Conservation (phyloP, 73 alveolate species). For the Effrenium voratum region DNA sequence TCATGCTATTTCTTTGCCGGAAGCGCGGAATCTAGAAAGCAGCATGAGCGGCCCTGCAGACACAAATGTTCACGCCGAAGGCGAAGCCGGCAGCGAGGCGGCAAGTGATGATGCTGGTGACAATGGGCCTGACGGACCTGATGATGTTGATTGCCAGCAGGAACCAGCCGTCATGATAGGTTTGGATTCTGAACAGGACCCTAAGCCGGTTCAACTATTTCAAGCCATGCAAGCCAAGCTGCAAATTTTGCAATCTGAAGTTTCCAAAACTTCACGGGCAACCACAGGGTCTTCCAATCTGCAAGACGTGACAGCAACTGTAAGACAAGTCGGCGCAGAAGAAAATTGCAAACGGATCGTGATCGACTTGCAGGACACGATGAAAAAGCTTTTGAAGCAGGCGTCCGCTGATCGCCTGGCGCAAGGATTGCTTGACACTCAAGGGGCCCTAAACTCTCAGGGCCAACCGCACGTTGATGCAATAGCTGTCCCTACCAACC, state of each 20-base stretch:
- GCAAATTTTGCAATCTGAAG: neutral
- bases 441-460: neutral
- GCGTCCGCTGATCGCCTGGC: neutral
- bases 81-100: neutral
- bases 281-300: no score
- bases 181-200: neutral
- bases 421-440: neutral
- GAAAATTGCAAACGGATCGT: neutral
- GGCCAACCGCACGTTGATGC: neutral
- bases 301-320: neutral
- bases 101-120: neutral
- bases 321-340: neutral
- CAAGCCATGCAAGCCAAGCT: neutral
- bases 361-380: constrained; percentile 8
- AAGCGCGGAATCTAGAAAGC: neutral
- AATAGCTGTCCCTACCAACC: neutral
- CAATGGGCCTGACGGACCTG: neutral
- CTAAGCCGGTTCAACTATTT: constrained; percentile 1
- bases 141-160: neutral
- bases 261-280: no score
- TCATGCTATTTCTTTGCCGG: neutral
- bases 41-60: constrained; percentile 23
- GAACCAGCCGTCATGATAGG: constrained; percentile 9
- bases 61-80: neutral
- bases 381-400: neutral